phyloP scores from a whole-genome alignment of 352 stramenopile genomes.

The Peronosclerospora sorghi region DNA sequence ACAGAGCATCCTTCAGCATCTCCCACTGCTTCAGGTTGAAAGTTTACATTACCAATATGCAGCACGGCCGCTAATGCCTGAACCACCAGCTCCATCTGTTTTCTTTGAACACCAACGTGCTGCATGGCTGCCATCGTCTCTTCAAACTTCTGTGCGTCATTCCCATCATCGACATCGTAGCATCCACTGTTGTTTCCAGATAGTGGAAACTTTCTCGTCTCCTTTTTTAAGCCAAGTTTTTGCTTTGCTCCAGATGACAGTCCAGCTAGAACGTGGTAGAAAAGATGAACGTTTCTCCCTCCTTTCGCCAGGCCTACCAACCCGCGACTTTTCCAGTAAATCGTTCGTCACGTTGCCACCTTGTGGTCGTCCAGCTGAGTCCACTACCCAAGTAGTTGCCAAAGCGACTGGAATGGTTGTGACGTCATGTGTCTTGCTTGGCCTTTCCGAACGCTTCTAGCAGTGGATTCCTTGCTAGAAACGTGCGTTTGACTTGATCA shows the following conservation, averaged over 20 bases:
- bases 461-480: slow-evolving; percentile 93
- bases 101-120: slow-evolving; percentile 82
- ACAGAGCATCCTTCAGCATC: too few species aligned
- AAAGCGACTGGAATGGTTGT: slow-evolving; percentile 93
- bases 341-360: slow-evolving; percentile 92
- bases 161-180: slow-evolving; percentile 84
- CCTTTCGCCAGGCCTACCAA: slow-evolving; percentile 77
- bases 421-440: slow-evolving; percentile 90
- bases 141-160: too few species aligned
- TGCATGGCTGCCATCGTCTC: too few species aligned
- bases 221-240: slow-evolving; percentile 64
- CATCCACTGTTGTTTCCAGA: slow-evolving; percentile 81
- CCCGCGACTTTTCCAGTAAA: slow-evolving; percentile 85
- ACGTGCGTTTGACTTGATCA: slow-evolving; percentile 80
- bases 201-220: slow-evolving; percentile 78
- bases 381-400: slow-evolving; percentile 95
- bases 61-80: slow-evolving; percentile 68
- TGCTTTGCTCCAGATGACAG: too few species aligned
- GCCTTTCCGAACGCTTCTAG: too few species aligned
- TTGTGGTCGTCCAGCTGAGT: slow-evolving; percentile 70
- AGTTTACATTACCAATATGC: too few species aligned
- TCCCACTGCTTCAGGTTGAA: slow-evolving; percentile 43
- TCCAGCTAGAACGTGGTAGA: too few species aligned
- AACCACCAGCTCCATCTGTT: slow-evolving; percentile 81
- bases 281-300: slow-evolving; percentile 92